Evolutionary conservation across 257 asterid genomes (phyloP).

Genomic region (Petunia axillaris): DNA sequence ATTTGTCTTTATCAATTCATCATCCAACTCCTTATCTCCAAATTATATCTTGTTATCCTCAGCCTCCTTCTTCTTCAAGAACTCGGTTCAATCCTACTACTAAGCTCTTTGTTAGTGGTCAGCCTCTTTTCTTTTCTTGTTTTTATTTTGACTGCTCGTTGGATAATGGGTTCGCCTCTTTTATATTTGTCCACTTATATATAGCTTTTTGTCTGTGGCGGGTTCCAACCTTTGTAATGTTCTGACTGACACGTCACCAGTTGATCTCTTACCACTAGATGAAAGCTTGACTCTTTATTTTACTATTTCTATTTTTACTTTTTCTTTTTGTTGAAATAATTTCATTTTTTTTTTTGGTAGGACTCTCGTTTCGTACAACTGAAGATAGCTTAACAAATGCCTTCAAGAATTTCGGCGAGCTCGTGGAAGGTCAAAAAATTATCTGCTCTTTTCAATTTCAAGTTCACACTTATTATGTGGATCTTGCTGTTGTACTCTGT

Average conservation of each 20-base stretch:
- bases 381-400: constrained; percentile 71
- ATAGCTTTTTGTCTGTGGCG: no score
- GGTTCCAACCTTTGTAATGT: no score
- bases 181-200: neutral
- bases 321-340: neutral
- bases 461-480: neutral
- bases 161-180: neutral
- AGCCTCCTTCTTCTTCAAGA: constrained; percentile 15
- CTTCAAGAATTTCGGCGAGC: constrained; percentile 70
- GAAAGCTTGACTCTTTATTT: neutral
- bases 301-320: neutral
- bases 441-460: neutral
- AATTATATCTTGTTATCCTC: constrained; percentile 30
- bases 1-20: neutral
- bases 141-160: neutral
- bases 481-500: constrained; percentile 1
- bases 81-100: constrained; percentile 31
- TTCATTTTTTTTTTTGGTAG: constrained; percentile 36
- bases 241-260: no score
- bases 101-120: constrained; percentile 49
- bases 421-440: constrained; percentile 59
- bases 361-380: constrained; percentile 83
- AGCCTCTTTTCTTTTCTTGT: neutral
- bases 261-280: no score
- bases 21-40: neutral